These are phyloP conservation scores for Arctium lappa DNA, from an alignment of 129 eudicot genomes.

Conservation along the genomic window DNA sequence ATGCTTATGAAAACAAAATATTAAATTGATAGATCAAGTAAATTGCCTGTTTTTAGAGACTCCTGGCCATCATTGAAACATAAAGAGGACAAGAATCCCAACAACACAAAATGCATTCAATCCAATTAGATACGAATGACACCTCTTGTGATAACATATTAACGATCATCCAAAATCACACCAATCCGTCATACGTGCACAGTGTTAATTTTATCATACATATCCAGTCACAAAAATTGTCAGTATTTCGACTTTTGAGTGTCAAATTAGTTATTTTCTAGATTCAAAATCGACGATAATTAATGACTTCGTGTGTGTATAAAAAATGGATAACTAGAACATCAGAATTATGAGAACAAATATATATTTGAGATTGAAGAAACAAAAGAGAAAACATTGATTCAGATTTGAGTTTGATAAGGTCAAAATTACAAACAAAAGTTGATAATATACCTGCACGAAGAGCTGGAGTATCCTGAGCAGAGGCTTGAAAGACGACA, in stretches of 20 bases:
- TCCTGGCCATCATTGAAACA: not conserved
- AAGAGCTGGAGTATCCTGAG: slow-evolving; percentile 96
- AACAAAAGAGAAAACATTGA: too few species aligned
- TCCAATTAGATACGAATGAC: not conserved
- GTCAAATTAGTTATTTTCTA: slow-evolving; percentile 2
- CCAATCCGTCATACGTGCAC: not conserved
- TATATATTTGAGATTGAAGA: not conserved
- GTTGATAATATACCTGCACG: slow-evolving; percentile 67
- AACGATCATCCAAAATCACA: not conserved
- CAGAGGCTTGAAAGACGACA: slow-evolving; percentile 73
- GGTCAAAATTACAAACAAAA: not conserved
- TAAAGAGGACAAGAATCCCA: not conserved
- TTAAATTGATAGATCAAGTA: not conserved
- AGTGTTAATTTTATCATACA: not conserved
- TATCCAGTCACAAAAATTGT: not conserved
- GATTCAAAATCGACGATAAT: not conserved
- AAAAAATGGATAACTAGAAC: not conserved
- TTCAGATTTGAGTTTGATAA: not conserved
- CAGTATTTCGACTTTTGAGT: not conserved
- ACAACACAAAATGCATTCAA: not conserved
- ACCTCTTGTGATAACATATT: not conserved
- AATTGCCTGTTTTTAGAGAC: not conserved
- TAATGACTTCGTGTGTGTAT: too few species aligned
- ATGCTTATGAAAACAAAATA: too few species aligned
- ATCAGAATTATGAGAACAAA: not conserved